These are phyloP conservation scores for Paraphoma chrysanthemicola DNA, from an alignment of 2,329 filamentous ascomycete species.

Conservation along the genomic window DNA sequence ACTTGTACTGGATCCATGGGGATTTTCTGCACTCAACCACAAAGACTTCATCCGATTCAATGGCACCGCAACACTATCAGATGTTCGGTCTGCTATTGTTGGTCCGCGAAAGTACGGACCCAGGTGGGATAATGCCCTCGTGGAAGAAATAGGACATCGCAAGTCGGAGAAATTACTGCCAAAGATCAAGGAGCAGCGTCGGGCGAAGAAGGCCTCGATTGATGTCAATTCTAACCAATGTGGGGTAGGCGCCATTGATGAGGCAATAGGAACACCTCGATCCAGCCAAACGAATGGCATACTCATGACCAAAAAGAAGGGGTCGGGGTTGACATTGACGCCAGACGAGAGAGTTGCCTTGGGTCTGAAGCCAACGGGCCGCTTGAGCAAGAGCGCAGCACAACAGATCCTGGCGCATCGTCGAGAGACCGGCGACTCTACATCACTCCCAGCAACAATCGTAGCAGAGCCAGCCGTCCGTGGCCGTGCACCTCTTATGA, in stretches of 20 bases:
- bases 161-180: conserved; percentile 10
- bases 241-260: not conserved
- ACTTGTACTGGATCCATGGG: conserved; percentile 35
- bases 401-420: conserved; percentile 38
- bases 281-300: not conserved
- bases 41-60: conserved; percentile 27
- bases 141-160: conserved; percentile 30
- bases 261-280: not conserved
- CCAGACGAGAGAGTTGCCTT: conserved; percentile 31
- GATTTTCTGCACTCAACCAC: conserved; percentile 27
- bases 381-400: conserved; percentile 30
- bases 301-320: conserved; percentile 3
- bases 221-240: not conserved
- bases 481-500: conserved; percentile 27
- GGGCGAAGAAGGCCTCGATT: not conserved
- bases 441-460: conserved; percentile 29
- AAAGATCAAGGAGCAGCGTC: conserved; percentile 4
- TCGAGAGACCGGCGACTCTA: conserved; percentile 23
- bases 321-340: conserved; percentile 24
- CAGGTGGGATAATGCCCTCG: conserved; percentile 35
- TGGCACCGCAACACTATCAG: conserved; percentile 35
- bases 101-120: conserved; percentile 21
- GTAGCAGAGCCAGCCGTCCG: conserved; percentile 8
- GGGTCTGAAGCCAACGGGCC: conserved; percentile 31
- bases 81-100: conserved; percentile 29